phyloP scores from a whole-genome alignment of 495 filamentous ascomycete genomes.

The Lepraria neglecta region DNA sequence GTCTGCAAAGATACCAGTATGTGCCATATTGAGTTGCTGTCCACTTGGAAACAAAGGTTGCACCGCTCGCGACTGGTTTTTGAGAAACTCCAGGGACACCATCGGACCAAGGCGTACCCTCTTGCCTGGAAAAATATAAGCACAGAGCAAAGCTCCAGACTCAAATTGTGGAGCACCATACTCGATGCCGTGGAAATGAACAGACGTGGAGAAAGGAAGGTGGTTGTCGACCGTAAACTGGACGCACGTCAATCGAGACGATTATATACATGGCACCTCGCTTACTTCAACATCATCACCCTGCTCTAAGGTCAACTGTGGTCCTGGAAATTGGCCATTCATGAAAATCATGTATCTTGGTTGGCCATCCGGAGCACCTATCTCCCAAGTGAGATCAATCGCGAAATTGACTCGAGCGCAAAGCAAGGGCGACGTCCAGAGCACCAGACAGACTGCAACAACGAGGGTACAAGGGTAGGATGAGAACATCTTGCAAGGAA shows the following conservation, averaged over 20 bases:
- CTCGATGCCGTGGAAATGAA: conserved; percentile 48
- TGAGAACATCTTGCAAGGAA: background rate
- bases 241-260: background rate
- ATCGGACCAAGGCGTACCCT: conserved; percentile 42
- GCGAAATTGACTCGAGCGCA: conserved; percentile 19
- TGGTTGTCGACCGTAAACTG: conserved; percentile 46
- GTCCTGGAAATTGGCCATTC: conserved; percentile 57
- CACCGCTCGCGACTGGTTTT: conserved; percentile 40
- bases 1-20: conserved; percentile 35
- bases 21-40: conserved; percentile 45
- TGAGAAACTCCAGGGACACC: conserved; percentile 48
- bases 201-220: conserved; percentile 46
- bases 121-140: conserved; percentile 32
- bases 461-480: background rate
- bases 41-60: conserved; percentile 43
- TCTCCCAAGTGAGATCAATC: conserved; percentile 32
- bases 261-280: background rate
- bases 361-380: conserved; percentile 33
- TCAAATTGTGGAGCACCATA: background rate
- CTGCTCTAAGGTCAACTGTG: conserved; percentile 51
- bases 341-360: conserved; percentile 47
- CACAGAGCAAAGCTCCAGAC: background rate
- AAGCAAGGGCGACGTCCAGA: conserved; percentile 6
- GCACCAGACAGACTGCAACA: background rate
- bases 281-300: conserved; percentile 56